phyloP scores from a whole-genome alignment of 805 yeast species.

The Candida palmyrensis region DNA sequence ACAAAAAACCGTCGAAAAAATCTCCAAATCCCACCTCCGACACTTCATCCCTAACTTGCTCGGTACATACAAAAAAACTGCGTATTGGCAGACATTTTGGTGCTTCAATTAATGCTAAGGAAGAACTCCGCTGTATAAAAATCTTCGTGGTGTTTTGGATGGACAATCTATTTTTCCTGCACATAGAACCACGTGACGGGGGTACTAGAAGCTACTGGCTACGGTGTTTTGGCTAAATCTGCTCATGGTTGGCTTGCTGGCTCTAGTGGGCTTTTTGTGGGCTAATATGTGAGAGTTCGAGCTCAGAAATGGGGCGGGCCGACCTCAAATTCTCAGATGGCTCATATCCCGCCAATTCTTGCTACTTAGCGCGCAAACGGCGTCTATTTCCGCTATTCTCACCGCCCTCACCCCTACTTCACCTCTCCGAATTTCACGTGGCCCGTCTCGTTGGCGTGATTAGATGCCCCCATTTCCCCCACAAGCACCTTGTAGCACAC shows the following conservation, averaged over 20 bases:
- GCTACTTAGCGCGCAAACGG: neutral
- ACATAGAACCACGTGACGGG: too few relatives aligned
- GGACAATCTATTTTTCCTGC: too few relatives aligned
- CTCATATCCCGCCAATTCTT: too few relatives aligned
- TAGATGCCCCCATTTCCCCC: constrained; percentile 62
- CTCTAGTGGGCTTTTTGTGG: neutral
- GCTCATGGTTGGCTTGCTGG: neutral
- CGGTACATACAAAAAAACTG: too few relatives aligned
- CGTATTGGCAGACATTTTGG: too few relatives aligned
- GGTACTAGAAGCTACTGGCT: neutral
- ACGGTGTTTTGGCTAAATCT: neutral
- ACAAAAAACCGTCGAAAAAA: too few relatives aligned
- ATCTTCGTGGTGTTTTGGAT: too few relatives aligned
- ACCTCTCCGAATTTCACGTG: constrained; percentile 62
- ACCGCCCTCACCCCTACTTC: constrained; percentile 5
- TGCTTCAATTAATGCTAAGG: neutral
- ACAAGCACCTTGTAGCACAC: constrained; percentile 45
- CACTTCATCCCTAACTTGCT: too few relatives aligned
- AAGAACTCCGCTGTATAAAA: too few relatives aligned
- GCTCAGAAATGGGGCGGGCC: neutral
- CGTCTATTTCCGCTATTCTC: neutral
- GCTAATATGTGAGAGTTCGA: too few relatives aligned
- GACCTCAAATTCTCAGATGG: too few relatives aligned
- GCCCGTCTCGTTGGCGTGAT: constrained; percentile 59
- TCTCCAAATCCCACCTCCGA: too few relatives aligned